phyloP scores from a whole-genome alignment of 176 grass and related monocot species.

The Calamus simplicifolius region DNA sequence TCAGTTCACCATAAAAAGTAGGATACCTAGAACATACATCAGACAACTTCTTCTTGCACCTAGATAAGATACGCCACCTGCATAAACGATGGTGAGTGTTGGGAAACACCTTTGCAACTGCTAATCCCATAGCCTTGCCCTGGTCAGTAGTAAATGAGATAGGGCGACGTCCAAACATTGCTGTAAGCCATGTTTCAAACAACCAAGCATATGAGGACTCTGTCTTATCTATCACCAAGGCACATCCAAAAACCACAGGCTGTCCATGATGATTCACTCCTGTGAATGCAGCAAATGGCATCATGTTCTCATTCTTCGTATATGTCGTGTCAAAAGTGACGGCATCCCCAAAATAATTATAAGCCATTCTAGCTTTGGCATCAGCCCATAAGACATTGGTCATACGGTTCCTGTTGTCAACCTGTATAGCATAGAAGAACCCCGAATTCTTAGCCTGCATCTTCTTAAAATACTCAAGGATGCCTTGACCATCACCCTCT shows the following conservation, averaged over 20 bases:
- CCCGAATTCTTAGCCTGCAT: slow-evolving; percentile 71
- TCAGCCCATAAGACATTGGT: slow-evolving; percentile 82
- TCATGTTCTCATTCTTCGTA: slow-evolving; percentile 63
- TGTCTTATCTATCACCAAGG: slow-evolving; percentile 62
- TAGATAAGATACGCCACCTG: slow-evolving; percentile 83
- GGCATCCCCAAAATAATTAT: slow-evolving; percentile 80
- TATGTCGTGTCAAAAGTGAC: slow-evolving; percentile 80
- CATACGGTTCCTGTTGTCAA: slow-evolving; percentile 65
- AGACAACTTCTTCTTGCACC: slow-evolving; percentile 81
- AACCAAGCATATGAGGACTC: slow-evolving; percentile 69
- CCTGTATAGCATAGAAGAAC: slow-evolving; percentile 66
- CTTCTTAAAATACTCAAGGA: slow-evolving; percentile 61
- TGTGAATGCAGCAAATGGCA: slow-evolving; percentile 70
- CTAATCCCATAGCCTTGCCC: slow-evolving; percentile 47
- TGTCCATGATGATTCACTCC: slow-evolving; percentile 84
- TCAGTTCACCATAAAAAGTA: slow-evolving; percentile 62
- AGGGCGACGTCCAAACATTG: slow-evolving; percentile 55
- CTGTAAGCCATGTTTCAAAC: slow-evolving; percentile 79
- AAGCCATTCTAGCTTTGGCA: slow-evolving; percentile 79
- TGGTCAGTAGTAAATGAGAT: slow-evolving; percentile 82
- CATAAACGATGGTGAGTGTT: slow-evolving; percentile 79
- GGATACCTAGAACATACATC: slow-evolving; percentile 59
- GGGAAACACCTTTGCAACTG: slow-evolving; percentile 71
- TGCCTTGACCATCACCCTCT: slow-evolving; percentile 43
- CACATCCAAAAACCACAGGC: slow-evolving; percentile 74